Percentiles rank a stretch among this genome's conserved stretches.
phyloP scores from a whole-genome alignment of 345 rosid species.

The Gossypium arboreum region DNA sequence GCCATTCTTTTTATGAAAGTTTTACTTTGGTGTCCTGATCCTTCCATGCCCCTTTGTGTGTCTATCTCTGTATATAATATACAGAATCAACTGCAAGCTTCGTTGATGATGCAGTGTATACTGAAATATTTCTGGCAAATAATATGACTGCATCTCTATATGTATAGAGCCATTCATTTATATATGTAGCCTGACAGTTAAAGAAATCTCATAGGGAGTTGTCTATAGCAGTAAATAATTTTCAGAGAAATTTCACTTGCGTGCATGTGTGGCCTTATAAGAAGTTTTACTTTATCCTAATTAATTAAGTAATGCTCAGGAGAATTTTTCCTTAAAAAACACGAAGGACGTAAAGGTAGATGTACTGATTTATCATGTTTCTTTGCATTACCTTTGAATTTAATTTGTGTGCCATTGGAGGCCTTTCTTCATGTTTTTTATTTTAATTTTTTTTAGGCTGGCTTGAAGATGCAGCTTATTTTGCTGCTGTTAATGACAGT shows the following conservation, averaged over 20 bases:
- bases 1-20: neutral
- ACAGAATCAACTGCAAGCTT: neutral
- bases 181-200: neutral
- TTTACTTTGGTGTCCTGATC: neutral
- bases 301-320: neutral
- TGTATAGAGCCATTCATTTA: neutral
- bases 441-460: slow-evolving; percentile 52
- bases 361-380: neutral
- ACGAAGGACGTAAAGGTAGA: neutral
- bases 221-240: neutral
- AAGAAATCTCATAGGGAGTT: neutral
- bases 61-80: neutral
- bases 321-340: neutral
- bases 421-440: neutral
- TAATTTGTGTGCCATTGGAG: neutral
- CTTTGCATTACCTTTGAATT: neutral
- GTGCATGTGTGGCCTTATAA: slow-evolving; percentile 1
- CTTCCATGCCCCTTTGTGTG: neutral
- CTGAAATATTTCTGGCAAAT: neutral
- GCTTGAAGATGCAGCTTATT: slow-evolving; percentile 96
- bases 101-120: neutral
- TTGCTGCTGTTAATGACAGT: slow-evolving; percentile 78
- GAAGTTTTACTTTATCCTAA: neutral
- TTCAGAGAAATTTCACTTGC: neutral
- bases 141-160: slow-evolving; percentile 3